These are phyloP conservation scores for Phyllosticta paracitricarpa DNA, from an alignment of 2,329 filamentous ascomycete genomes.

Conservation along the genomic window DNA sequence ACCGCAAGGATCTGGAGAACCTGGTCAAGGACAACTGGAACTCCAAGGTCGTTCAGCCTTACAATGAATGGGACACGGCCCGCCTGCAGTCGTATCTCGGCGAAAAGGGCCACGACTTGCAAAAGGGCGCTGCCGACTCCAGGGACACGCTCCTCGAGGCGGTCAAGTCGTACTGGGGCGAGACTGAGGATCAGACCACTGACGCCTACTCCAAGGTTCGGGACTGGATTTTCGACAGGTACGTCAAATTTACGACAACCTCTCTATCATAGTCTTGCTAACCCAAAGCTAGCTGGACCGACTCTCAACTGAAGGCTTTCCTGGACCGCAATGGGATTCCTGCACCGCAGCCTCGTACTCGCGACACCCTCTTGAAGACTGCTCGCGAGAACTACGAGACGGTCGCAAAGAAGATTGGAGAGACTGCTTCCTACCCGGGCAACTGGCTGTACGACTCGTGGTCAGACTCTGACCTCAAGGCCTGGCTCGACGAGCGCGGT, in stretches of 20 bases:
- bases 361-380: constrained; percentile 70
- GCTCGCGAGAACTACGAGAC: constrained; percentile 73
- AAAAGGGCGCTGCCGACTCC: constrained; percentile 55
- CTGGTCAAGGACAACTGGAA: constrained; percentile 90
- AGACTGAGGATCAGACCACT: constrained; percentile 67
- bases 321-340: constrained; percentile 81
- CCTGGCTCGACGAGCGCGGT: constrained; percentile 83
- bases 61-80: constrained; percentile 64
- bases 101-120: constrained; percentile 59
- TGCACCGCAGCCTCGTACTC: constrained; percentile 75
- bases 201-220: constrained; percentile 62
- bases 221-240: constrained; percentile 88
- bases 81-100: constrained; percentile 60
- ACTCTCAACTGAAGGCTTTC: constrained; percentile 88
- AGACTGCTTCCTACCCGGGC: constrained; percentile 78
- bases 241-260: constrained; percentile 12
- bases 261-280: constrained; percentile 19
- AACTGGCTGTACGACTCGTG: constrained; percentile 89
- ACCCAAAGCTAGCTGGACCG: constrained; percentile 60
- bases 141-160: constrained; percentile 59
- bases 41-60: constrained; percentile 60
- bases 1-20: constrained; percentile 89
- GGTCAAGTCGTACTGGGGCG: constrained; percentile 66
- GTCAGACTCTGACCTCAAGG: constrained; percentile 88
- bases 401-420: constrained; percentile 62